Evolutionary conservation across 78 protist species (phyloP).

Genomic region (Thecamonas trahens): DNA sequence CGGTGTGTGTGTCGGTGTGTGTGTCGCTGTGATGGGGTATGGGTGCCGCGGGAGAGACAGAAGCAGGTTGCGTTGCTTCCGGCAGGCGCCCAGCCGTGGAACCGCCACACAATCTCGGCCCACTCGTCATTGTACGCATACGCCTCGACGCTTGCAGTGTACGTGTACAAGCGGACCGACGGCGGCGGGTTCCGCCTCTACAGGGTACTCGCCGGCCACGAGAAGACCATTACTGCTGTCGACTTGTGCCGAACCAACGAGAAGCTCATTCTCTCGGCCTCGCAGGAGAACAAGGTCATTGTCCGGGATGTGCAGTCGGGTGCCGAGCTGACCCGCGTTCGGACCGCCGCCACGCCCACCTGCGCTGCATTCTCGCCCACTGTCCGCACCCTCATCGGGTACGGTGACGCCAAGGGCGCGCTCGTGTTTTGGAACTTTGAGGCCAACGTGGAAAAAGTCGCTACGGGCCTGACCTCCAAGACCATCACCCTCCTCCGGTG

Average conservation of each 20-base stretch:
- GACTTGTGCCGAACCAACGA: too few relatives aligned
- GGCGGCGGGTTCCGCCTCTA: not conserved
- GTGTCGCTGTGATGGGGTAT: too few relatives aligned
- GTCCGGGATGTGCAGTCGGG: too few relatives aligned
- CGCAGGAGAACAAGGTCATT: too few relatives aligned
- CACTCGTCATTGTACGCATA: too few relatives aligned
- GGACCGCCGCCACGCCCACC: not conserved
- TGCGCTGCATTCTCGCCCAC: not conserved
- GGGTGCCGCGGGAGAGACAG: too few relatives aligned
- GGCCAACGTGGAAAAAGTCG: not conserved
- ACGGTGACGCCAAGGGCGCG: not conserved
- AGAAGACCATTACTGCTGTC: not conserved
- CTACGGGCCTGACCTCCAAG: not conserved
- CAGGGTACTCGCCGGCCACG: not conserved
- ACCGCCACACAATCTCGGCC: too few relatives aligned
- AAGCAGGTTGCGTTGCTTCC: too few relatives aligned
- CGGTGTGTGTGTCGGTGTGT: too few relatives aligned
- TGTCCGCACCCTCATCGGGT: not conserved
- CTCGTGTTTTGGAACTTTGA: not conserved
- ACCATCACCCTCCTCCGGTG: not conserved
- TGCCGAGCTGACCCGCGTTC: too few relatives aligned
- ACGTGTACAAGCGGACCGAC: not conserved
- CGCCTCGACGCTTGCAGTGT: conserved; percentile 9
- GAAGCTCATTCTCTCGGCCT: too few relatives aligned
- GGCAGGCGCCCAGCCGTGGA: too few relatives aligned